Conservation (phyloP, 768 basidiomycete species). For the Tylopilus cervinicoccineus region DNA sequence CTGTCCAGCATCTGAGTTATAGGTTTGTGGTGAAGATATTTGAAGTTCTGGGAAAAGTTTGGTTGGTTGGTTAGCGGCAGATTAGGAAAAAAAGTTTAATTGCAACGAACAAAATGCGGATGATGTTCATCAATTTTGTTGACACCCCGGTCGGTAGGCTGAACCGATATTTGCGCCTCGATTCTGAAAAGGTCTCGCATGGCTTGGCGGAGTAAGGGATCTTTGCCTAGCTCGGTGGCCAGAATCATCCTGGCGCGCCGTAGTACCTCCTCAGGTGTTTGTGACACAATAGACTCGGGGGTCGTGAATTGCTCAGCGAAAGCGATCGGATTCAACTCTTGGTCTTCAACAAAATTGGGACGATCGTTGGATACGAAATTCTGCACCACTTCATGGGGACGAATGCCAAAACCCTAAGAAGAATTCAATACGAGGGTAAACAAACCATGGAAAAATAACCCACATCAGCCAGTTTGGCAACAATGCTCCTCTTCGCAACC, state of each 20-base stretch:
- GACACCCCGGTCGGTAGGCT: conserved; percentile 84
- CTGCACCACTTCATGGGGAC: conserved; percentile 77
- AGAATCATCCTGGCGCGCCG: conserved; percentile 78
- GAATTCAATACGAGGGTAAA: neutral
- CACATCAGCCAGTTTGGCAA: conserved; percentile 79
- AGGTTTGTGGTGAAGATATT: conserved; percentile 83
- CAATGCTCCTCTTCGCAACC: conserved; percentile 72
- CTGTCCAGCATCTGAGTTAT: conserved; percentile 63
- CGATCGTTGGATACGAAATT: conserved; percentile 66
- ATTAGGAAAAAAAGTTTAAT: neutral
- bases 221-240: conserved; percentile 87
- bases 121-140: conserved; percentile 73
- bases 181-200: conserved; percentile 73
- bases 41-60: conserved; percentile 75
- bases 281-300: conserved; percentile 55
- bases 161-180: conserved; percentile 72
- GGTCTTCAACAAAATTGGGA: conserved; percentile 74
- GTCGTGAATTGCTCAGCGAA: conserved; percentile 87
- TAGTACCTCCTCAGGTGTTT: conserved; percentile 63
- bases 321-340: conserved; percentile 70
- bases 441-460: conserved; percentile 15
- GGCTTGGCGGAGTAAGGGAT: conserved; percentile 79
- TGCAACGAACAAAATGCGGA: conserved; percentile 58
- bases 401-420: conserved; percentile 78
- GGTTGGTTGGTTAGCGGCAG: conserved; percentile 5